Percentiles rank a stretch among this genome's conserved stretches.
Evolutionary conservation across 2,329 filamentous ascomycete species (phyloP).

Genomic region (Ascocoryne sarcoides): DNA sequence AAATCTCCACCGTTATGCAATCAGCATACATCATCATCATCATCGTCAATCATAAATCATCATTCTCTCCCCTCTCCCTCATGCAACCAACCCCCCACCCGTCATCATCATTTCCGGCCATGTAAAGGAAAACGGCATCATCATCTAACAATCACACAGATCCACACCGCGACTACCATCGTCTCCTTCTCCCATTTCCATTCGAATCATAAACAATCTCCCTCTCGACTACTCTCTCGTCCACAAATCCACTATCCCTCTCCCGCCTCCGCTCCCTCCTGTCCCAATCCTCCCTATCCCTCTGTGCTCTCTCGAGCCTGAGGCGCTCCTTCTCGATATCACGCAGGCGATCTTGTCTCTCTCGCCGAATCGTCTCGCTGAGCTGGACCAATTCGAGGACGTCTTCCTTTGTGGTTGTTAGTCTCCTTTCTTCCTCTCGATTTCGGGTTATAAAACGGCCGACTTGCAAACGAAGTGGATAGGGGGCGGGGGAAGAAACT

Average conservation of each 20-base stretch:
- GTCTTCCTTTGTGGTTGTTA: constrained; percentile 58
- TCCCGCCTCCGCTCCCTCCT: background rate
- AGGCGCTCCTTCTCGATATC: constrained; percentile 48
- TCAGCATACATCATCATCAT: too few species aligned
- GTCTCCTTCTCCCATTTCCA: too few species aligned
- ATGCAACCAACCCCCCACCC: too few species aligned
- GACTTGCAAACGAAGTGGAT: background rate
- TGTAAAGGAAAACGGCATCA: too few species aligned
- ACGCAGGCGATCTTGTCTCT: constrained; percentile 42
- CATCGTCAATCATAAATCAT: too few species aligned
- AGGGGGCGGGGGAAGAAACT: background rate
- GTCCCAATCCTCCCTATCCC: background rate
- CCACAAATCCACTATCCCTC: background rate
- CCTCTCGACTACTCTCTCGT: background rate
- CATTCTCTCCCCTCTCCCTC: too few species aligned
- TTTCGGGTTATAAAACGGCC: background rate
- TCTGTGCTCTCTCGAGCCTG: constrained; percentile 41
- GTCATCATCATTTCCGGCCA: too few species aligned
- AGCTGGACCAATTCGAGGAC: constrained; percentile 76
- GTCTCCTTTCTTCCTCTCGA: constrained; percentile 10
- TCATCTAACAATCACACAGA: too few species aligned
- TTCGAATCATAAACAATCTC: background rate
- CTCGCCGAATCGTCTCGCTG: constrained; percentile 71
- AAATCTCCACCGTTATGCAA: too few species aligned
- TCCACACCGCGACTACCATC: too few species aligned